Percentiles rank a stretch among this genome's conserved stretches.
phyloP scores from a whole-genome alignment of 1,284 basidiomycete genomes.

The Chalciporus sp. region DNA sequence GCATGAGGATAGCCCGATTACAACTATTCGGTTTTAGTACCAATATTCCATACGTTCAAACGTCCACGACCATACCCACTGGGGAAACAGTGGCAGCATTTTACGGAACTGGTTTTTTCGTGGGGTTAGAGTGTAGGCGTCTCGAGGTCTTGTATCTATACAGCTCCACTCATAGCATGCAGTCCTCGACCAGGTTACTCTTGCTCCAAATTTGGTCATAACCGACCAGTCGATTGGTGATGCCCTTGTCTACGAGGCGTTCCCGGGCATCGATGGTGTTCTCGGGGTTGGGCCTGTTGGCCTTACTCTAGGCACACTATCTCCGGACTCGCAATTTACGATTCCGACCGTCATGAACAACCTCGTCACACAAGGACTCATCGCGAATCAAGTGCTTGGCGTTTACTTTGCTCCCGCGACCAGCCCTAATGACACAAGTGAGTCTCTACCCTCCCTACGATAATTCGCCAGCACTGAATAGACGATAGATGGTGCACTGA shows the following conservation, averaged over 20 bases:
- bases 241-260: conserved; percentile 14
- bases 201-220: conserved; percentile 21
- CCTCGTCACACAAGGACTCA: conserved; percentile 21
- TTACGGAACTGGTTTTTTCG: conserved; percentile 26
- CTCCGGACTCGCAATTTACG: neutral
- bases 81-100: conserved; percentile 23
- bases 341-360: conserved; percentile 32
- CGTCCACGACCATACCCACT: conserved; percentile 26
- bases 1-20: neutral
- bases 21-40: conserved; percentile 11
- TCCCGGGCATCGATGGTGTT: conserved; percentile 26
- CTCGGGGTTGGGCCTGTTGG: conserved; percentile 28
- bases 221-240: conserved; percentile 29
- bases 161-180: neutral
- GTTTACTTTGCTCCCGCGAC: conserved; percentile 29
- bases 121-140: conserved; percentile 27
- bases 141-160: neutral
- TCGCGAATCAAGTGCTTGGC: conserved; percentile 21
- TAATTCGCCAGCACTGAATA: neutral
- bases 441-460: neutral
- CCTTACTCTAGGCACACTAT: conserved; percentile 21
- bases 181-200: conserved; percentile 28
- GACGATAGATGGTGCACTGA: conserved; percentile 28
- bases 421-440: conserved; percentile 20
- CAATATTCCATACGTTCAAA: conserved; percentile 20